Evolutionary conservation across 2,329 filamentous ascomycete species (phyloP), one percentile per base, ranked within the genome.

Genomic region (Arthrobotrys megalospora): DNA sequence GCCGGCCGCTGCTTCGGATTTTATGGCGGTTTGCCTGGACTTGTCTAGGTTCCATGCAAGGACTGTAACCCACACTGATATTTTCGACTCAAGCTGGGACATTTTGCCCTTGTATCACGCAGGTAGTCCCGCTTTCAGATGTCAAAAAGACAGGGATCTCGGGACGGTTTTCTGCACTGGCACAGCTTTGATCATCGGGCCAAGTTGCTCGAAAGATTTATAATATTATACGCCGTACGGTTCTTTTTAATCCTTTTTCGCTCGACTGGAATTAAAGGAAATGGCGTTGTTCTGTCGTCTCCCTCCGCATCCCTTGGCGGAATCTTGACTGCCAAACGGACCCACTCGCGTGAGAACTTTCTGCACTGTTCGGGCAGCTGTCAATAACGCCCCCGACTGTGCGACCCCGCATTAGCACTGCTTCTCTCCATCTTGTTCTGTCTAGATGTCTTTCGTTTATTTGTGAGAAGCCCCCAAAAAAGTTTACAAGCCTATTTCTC

Each of bases 51-150:
- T 72, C 68, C 60, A 71, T 71, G 67, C 55, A 48, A 55, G 55
- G 12, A 58, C 60, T 73, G 67, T 55, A 73, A 73, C 69, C 68
- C 69, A 73, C 69, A 58, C 69, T 16, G 7, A 58, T 19, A 10
- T 11, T 71, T 58, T 64, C 28, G 43, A 36, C 41, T 34, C 36
- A 45, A 50, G 32, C 53, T 63, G 32, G 66, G 43, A 55, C 21
- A 14, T 38, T 8, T 12, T 41, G 24, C 50, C 36, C 52, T 69
- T 58, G 66, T 50, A 67, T 38, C 47, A 24, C 28, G 41, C 41
- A 48, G 10, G 24, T 65, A 58, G 69, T 63, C 66, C 73, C 73
- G 73, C 73, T 77, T 77, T 77, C 73, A 77, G 73, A 77, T 77
- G 73, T 66, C 43, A 77, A 77, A 76, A 77, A 36, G 28, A 41